A percentile compares a stretch with the other conserved stretches of the same genome.
These are phyloP conservation scores for Pyrrhoderma lamaoense DNA, from an alignment of 1,284 basidiomycete species.

Conservation along the genomic window DNA sequence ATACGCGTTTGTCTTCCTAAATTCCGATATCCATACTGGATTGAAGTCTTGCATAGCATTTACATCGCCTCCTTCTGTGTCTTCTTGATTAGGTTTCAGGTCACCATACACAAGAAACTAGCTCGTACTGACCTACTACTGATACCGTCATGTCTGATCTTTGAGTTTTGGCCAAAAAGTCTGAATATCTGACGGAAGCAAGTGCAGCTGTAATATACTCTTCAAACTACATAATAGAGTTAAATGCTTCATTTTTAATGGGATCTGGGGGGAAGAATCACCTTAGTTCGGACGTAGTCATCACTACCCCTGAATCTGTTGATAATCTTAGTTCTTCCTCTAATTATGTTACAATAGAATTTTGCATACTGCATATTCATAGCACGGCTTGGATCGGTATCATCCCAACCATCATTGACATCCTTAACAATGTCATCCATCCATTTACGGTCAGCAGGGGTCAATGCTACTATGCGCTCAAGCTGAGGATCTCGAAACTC, in stretches of 20 bases:
- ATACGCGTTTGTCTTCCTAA: slow-evolving; percentile 77
- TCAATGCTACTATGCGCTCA: slow-evolving; percentile 74
- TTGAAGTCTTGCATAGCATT: slow-evolving; percentile 69
- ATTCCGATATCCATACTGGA: slow-evolving; percentile 76
- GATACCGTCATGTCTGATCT: slow-evolving; percentile 55
- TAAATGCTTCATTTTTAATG: not conserved
- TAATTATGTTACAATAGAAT: not conserved
- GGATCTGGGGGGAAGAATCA: slow-evolving; percentile 24
- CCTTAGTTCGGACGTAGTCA: slow-evolving; percentile 85
- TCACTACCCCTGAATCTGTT: slow-evolving; percentile 84
- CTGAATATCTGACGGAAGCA: slow-evolving; percentile 79
- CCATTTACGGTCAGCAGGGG: slow-evolving; percentile 94
- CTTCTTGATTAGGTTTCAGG: not conserved
- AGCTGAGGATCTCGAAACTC: slow-evolving; percentile 81
- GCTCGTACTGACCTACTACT: slow-evolving; percentile 43
- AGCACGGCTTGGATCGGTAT: slow-evolving; percentile 48
- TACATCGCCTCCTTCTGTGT: slow-evolving; percentile 34
- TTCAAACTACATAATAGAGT: slow-evolving; percentile 49
- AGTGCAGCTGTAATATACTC: slow-evolving; percentile 79
- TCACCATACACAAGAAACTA: not conserved
- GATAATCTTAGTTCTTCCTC: slow-evolving; percentile 4
- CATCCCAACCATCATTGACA: slow-evolving; percentile 76
- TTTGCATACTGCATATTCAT: slow-evolving; percentile 56
- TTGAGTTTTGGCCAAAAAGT: slow-evolving; percentile 67
- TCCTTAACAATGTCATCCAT: slow-evolving; percentile 72